Conservation (phyloP, 306 rosid species). For the Quercus robur region DNA sequence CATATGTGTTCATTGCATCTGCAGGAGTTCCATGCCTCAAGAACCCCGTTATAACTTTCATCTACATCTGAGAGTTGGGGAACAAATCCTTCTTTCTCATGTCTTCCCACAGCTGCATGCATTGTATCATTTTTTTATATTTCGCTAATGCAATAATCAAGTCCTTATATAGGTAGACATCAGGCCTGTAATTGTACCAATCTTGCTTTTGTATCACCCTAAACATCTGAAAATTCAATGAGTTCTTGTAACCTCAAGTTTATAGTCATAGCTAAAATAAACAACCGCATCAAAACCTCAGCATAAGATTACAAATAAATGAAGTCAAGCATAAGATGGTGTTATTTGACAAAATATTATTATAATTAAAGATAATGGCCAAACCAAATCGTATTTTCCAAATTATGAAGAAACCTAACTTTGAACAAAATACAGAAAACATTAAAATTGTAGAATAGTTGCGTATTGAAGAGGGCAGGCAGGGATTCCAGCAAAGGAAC, state of each 20-base stretch:
- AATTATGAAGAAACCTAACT: not conserved
- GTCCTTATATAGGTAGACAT: constrained; percentile 72
- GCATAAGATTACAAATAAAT: not conserved
- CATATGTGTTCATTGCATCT: constrained; percentile 86
- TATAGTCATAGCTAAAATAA: not conserved
- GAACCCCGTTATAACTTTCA: constrained; percentile 87
- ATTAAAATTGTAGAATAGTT: not conserved
- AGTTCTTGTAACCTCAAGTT: constrained; percentile 26
- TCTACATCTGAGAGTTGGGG: constrained; percentile 78
- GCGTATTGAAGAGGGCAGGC: not conserved
- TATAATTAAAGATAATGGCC: not conserved
- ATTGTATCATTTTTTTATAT: constrained; percentile 65
- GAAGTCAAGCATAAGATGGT: not conserved
- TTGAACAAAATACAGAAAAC: not conserved
- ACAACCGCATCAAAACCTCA: constrained; percentile 3
- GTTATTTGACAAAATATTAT: not conserved
- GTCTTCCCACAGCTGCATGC: constrained; percentile 69
- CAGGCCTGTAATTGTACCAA: constrained; percentile 63
- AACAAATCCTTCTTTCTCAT: constrained; percentile 62
- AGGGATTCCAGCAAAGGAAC: not conserved
- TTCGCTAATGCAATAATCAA: constrained; percentile 71
- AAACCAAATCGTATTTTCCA: not conserved
- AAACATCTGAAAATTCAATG: constrained; percentile 51
- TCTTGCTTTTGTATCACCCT: constrained; percentile 73
- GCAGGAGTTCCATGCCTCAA: constrained; percentile 78